Evolutionary conservation across 148 eudicot genomes (phyloP), one percentile per base, ranked within the genome.

Genomic region (Selenicereus undatus): DNA sequence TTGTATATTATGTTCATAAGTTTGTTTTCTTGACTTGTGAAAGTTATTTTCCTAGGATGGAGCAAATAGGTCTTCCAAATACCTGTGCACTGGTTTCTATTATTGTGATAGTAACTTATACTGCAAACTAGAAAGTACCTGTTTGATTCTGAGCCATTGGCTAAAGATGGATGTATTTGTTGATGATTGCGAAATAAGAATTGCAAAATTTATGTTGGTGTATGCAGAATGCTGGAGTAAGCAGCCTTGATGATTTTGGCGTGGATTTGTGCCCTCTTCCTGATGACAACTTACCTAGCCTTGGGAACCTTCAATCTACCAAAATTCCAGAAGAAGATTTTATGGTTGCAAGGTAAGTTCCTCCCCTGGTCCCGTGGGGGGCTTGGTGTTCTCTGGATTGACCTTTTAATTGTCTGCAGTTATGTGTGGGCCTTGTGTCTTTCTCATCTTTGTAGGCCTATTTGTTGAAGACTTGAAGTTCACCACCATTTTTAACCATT

Each of bases 231-330:
- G 84, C 76, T 74, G 86, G 75, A 79, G 48, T 43, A 48, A 84
- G 81, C 21, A 75, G 83, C 51, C 80, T 80, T 71, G 86, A 89
- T 84, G 88, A 86, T 82, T 86, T 91, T 71, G 93, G 90, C 45
- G 71, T 78, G 78, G 90, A 88, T 74, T 78, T 86, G 71, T 84
- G 80, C 81, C 85, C 87, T n/a, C 73, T 84, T 74, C 89, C 86
- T 81, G 87, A 79, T 69, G 79, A 79, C 56, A 79, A 71, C 76
- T 30, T 84, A 36, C 84, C 79, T 64, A 76, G 45, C 32, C 52
- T 27, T 65, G 83, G 65, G 27, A 74, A 81, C 51, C 45, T 76
- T 42, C 84, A 72, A 76, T 71, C 65, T 62, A 78, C 73, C 72
- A 50, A 60, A 65, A 78, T 35, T 73, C 85, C 79, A 50, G 85